Base-by-base conservation (phyloP, 2,329 filamentous ascomycete genomes). In the Allantophomopsis cytisporea region DNA sequence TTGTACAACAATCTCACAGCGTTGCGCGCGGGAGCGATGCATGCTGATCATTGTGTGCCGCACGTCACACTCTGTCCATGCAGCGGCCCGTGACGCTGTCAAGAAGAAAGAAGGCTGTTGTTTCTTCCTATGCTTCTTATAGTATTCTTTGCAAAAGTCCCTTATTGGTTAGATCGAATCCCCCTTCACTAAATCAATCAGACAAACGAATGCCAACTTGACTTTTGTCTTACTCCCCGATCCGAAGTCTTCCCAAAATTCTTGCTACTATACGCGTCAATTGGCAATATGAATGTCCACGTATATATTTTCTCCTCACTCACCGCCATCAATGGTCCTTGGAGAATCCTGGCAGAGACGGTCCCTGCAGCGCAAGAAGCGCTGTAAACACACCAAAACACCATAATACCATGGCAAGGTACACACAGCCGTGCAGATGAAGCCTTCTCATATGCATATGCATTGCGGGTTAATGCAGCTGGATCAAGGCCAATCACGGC, bases 401-500 rank as follows among this genome's bases (percentile, higher is more conserved):
- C 18, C 18, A n/a, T 20, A 31, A 23, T 10, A 18, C n/a, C 16
- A 23, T 30, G 12, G 23, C 36, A 31, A 16, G 36, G 21, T 17
- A n/a, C 28, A 28, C 23, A 28, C 11, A n/a, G 36, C 21, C n/a
- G 20, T 23, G 36, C n/a, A 15, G 18, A 23, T n/a, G 23, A 14
- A 30, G 36, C 12, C 13, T 14, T 14, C 21, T 30, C 36, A 23
- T 23, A 31, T 39, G 38, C 38, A 39, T 39, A 39, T 39, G 38
- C 38, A 39, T 14, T 36, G 38, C 38, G 38, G 38, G 28, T 39
- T 17, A 7, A 10, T 31, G 38, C 38, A 39, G 38, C 15, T 14
- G 18, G 16, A 18, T 16, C 35, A 18, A 14, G 15, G 13, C 16
- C 35, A 36, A 36, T 36, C 14, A 12, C 23, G 23, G 23, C 23